Evolutionary conservation across 202 grass and related monocot genomes (phyloP), one percentile per base, ranked within the genome.

Genomic region (Carex arenaria): DNA sequence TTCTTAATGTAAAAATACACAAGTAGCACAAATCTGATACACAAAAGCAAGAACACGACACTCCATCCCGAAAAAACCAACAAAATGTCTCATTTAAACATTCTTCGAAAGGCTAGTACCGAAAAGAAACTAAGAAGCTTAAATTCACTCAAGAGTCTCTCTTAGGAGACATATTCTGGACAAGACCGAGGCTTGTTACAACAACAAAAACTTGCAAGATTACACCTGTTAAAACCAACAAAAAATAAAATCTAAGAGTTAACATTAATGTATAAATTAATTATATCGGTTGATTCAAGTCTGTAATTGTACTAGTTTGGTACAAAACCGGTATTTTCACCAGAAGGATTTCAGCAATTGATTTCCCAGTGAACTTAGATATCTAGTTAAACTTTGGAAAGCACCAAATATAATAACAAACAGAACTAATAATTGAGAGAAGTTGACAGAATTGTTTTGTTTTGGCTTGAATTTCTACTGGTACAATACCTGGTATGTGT

Each of bases 121-220:
- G 6, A 55, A 78, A 57, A 68, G 13, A 77, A 60, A 18, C 40
- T 43, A 84, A 68, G 26, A 57, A 65, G 13, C 57, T 66, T 71
- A 15, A 53, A 51, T 26, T 49, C 72, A 87, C 86, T 86, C 63
- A 94, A 72, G 90, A 91, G 55, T 82, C 87, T 88, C 89, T 91
- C 85, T 80, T 94, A 31, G 89, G 88, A 86, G 94, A 97, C 94
- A 97, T 94, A 64, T 97, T 97, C 56, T 91, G 90, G 64, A 90
- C 68, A 83, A 97, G 90, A 31, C 86, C 81, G 6, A 90, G 82
- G 20, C 88, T 87, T 60, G 92, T 97, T 20, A 83, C 87, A 47
- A 97, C 90, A 28, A 97, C 84, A 54, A 93, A 70, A 78, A 91
- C 36, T 63, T 94, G 94, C 75, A 97, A 79, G 64, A 89, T 34